A percentile compares a stretch with the other conserved stretches of the same genome.
Evolutionary conservation across 1,139 yeast species (phyloP).

Genomic region (Fermentozyma sake): DNA sequence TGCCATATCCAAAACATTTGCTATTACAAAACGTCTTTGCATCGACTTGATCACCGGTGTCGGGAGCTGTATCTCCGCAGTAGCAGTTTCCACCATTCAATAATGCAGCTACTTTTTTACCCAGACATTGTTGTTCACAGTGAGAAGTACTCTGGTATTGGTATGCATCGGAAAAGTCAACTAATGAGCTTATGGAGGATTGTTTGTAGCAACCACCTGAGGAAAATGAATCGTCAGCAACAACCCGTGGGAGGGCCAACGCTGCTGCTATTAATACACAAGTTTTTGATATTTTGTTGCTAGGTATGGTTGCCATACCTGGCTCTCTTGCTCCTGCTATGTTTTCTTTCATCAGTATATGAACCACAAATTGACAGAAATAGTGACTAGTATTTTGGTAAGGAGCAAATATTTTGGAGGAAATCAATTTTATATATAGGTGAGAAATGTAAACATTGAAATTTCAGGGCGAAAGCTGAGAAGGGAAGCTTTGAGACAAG

Average conservation of each 20-base stretch:
- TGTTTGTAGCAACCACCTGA: conserved; percentile 32
- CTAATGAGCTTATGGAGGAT: conserved; percentile 18
- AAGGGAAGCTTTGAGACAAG: too few relatives aligned
- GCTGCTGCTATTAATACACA: too few relatives aligned
- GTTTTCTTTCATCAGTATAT: too few relatives aligned
- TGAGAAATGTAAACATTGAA: too few relatives aligned
- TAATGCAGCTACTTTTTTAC: conserved; percentile 49
- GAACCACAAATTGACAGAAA: too few relatives aligned
- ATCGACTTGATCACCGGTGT: conserved; percentile 21
- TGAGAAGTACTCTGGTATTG: conserved; percentile 49
- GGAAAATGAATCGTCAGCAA: conserved; percentile 17
- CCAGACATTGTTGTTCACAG: conserved; percentile 45
- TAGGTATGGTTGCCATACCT: too few relatives aligned
- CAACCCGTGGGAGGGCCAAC: conserved; percentile 5
- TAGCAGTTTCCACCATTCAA: conserved; percentile 52
- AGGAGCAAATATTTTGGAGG: too few relatives aligned
- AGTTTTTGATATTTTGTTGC: too few relatives aligned
- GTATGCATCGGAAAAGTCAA: conserved; percentile 27
- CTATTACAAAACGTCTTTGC: conserved; percentile 38
- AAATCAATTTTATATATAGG: too few relatives aligned
- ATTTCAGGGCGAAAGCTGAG: too few relatives aligned
- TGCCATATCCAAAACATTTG: conserved; percentile 53
- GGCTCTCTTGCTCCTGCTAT: too few relatives aligned
- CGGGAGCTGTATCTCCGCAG: conserved; percentile 51
- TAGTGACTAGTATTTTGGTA: too few relatives aligned